Evolutionary conservation across 2,329 filamentous ascomycete species (phyloP), one percentile per base, ranked within the genome.

Genomic region (Falciphora oryzae): DNA sequence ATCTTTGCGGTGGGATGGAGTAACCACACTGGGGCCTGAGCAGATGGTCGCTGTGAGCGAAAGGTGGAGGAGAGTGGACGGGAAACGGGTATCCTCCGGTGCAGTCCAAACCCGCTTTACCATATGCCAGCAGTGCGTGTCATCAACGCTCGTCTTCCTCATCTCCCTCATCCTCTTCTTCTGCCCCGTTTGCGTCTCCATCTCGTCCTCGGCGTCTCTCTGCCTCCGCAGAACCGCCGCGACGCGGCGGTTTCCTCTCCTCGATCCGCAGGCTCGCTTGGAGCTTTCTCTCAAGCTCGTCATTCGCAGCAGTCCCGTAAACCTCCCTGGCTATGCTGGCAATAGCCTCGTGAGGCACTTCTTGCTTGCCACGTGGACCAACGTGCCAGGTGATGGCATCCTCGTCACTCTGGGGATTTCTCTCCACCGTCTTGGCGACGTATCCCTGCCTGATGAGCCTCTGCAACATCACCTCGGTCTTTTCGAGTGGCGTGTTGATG

Each of bases 361-460:
- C 95, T 10, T 93, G 82, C 76, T 90, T 95, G 7, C 91, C 94
- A 28, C 95, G 84, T 7, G 92, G 89, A 0, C 95, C 95, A 18
- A 97, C 85, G 65, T 90, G 85, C 83, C 92, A 99, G 61, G 91
- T 93, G 10, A 92, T 82, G 2, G 85, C 82, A 67, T 94, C 88
- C 53, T 96, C 91, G 31, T 90, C 91, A 1, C 86, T 87, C 35
- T 79, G 70, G 77, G 67, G 64, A 32, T 80, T 80, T 59, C 78
- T 84, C 69, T 97, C 93, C 27, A 88, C 83, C 62, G 88, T 83
- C 68, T 86, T 90, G 50, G 93, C 81, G 3, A 99, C 79, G 72
- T 99, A 99, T 0, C 90, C 91, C 64, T 98, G 93, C 68, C 85
- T 89, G 68, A 89, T 84, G 80, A 98, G 88, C 63, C 85, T 85